Percentiles rank a stretch among this genome's conserved stretches.
Evolutionary conservation across 164 flowering plant species (phyloP).

Genomic region (Annona cherimola): DNA sequence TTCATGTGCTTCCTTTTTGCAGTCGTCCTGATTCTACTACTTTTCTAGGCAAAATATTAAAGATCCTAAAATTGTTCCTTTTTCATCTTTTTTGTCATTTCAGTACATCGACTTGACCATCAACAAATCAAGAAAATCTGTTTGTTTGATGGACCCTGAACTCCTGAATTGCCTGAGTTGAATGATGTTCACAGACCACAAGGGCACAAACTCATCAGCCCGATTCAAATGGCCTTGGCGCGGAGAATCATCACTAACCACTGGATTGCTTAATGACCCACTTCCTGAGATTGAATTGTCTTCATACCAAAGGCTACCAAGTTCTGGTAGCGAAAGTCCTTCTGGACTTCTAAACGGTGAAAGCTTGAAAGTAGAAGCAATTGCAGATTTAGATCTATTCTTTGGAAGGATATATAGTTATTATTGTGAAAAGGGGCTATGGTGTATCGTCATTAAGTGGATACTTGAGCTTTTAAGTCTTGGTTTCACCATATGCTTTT

Average conservation of each 20-base stretch:
- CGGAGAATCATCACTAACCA: slow-evolving; percentile 51
- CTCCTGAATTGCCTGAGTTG: slow-evolving; percentile 30
- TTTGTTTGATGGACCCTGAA: slow-evolving; percentile 53
- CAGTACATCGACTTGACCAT: slow-evolving; percentile 6
- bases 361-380: slow-evolving; percentile 64
- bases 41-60: no score
- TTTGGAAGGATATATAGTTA: slow-evolving; percentile 89
- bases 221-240: slow-evolving; percentile 57
- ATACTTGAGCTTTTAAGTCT: slow-evolving; percentile 83
- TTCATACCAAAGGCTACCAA: slow-evolving; percentile 57
- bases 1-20: background rate
- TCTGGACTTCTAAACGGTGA: slow-evolving; percentile 93
- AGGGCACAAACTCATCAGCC: slow-evolving; percentile 36
- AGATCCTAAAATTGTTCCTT: background rate
- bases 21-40: background rate
- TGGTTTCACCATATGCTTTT: slow-evolving; percentile 82
- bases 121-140: background rate
- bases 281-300: slow-evolving; percentile 88
- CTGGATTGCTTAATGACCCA: slow-evolving; percentile 53
- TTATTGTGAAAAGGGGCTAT: slow-evolving; percentile 93
- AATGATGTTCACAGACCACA: slow-evolving; percentile 78
- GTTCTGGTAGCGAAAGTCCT: slow-evolving; percentile 96
- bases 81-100: background rate
- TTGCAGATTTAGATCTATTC: slow-evolving; percentile 88
- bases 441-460: slow-evolving; percentile 96